Conservation (phyloP, 495 filamentous ascomycete species). For the Podospora didyma region DNA sequence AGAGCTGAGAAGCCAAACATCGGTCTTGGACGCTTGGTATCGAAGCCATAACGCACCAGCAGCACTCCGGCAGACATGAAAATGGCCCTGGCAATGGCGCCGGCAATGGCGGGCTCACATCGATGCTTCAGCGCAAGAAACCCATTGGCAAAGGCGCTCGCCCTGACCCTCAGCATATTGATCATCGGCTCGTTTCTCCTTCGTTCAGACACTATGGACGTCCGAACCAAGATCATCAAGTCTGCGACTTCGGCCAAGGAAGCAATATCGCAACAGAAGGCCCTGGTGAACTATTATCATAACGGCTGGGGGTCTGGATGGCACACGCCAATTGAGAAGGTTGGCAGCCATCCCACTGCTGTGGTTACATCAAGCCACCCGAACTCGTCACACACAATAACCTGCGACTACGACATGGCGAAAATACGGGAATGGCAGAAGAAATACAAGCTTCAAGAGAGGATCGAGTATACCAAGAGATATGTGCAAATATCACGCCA, state of each 20-base stretch:
- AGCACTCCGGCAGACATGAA: background rate
- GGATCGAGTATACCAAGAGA: conserved; percentile 49
- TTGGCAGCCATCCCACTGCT: conserved; percentile 10
- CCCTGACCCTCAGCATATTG: conserved; percentile 33
- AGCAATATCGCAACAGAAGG: conserved; percentile 27
- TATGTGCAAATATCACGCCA: conserved; percentile 44
- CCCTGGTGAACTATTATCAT: conserved; percentile 13
- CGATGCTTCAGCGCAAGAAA: conserved; percentile 43
- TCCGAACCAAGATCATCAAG: conserved; percentile 33
- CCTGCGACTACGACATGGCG: conserved; percentile 44
- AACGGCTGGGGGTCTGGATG: conserved; percentile 3
- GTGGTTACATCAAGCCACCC: conserved; percentile 4
- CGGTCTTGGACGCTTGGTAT: background rate
- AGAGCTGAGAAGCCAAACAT: background rate
- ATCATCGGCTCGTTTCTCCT: conserved; percentile 31
- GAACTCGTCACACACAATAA: conserved; percentile 27
- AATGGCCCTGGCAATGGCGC: conserved; percentile 26
- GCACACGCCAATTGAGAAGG: conserved; percentile 1
- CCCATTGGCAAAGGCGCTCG: conserved; percentile 36
- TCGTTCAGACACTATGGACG: conserved; percentile 35
- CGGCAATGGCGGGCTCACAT: conserved; percentile 31
- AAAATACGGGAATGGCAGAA: conserved; percentile 37
- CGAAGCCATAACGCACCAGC: background rate
- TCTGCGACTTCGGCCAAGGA: conserved; percentile 34
- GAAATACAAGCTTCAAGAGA: conserved; percentile 41